phyloP scores from a whole-genome alignment of 1,284 basidiomycete genomes.

The Stereum hirsutum region DNA sequence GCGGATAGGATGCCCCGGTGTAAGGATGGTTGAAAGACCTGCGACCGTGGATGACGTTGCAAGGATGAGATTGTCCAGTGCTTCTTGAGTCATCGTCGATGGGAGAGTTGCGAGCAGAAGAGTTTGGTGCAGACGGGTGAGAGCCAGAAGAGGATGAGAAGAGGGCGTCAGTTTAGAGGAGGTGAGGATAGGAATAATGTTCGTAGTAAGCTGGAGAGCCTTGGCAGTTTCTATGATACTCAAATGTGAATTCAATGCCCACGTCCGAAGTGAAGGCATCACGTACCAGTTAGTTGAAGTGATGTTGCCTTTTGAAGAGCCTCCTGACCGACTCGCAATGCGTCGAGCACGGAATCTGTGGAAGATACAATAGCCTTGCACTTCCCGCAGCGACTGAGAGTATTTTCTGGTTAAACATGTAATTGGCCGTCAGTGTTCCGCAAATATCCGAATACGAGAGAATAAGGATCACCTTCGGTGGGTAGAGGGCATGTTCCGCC shows the following conservation, averaged over 20 bases:
- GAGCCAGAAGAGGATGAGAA: slow-evolving; percentile 68
- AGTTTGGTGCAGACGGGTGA: slow-evolving; percentile 61
- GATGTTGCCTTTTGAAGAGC: slow-evolving; percentile 60
- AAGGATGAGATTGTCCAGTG: slow-evolving; percentile 56
- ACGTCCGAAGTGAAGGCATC: background rate
- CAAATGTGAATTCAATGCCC: background rate
- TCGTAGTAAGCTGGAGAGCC: slow-evolving; percentile 51
- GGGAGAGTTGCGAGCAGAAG: slow-evolving; percentile 50
- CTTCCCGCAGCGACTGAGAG: slow-evolving; percentile 40
- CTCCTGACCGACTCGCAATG: slow-evolving; percentile 56
- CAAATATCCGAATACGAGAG: background rate
- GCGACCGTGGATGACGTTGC: slow-evolving; percentile 45
- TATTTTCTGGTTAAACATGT: slow-evolving; percentile 27
- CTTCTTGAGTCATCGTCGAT: slow-evolving; percentile 30
- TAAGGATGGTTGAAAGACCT: slow-evolving; percentile 47
- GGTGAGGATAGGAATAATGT: slow-evolving; percentile 52
- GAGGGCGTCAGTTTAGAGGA: slow-evolving; percentile 47
- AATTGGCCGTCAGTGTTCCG: no score
- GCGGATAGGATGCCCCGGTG: slow-evolving; percentile 70
- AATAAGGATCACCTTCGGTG: slow-evolving; percentile 35
- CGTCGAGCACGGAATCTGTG: slow-evolving; percentile 47
- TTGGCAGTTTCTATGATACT: slow-evolving; percentile 39
- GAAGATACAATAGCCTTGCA: slow-evolving; percentile 46
- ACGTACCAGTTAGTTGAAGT: slow-evolving; percentile 48
- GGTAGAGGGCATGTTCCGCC: slow-evolving; percentile 51